Evolutionary conservation across 148 eudicot species (phyloP), one percentile per base, ranked within the genome.

Genomic region (Nyssa sinensis): DNA sequence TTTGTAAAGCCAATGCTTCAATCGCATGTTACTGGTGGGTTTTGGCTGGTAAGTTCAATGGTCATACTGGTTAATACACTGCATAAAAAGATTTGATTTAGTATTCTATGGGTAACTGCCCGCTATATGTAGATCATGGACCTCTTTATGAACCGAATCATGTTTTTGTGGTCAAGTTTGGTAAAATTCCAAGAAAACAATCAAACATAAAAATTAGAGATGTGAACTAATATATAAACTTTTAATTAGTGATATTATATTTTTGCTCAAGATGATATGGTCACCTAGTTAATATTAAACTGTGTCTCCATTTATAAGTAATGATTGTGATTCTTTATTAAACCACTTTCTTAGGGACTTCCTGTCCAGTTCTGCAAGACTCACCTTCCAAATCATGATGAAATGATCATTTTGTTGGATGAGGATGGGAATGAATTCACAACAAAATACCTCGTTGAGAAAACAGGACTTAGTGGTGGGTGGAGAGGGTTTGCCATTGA

Each of bases 1-100:
- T 93, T 86, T 74, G 84, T 90, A 37, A 93, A 87, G 65, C 85
- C 98, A 33, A 93, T 93, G 98, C 96, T 93, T 75, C 96, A 88
- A 28, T 93, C 98, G 17, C 98, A 93, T 82, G 96, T 93, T 24
- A 82, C 90, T 27, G 92, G 91, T 21, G 96, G 98, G 17, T 93
- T 90, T 85, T 93, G 93, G 93, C 72, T 89, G 88, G 93, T 89
- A 69, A 73, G 85, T 75, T 71, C 32, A 5, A 10, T 5, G 53
- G n/a, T 11, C 34, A 16, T 13, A 10, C 61, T 10, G 16, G 25
- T 17, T 55, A 12, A 3, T 55, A 55, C 3, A 21, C 59, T n/a
- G 25, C 14, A 49, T 49, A 1, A 1, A 13, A 3, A 49, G 14
- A 12, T 55, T 55, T 19, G 17, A 55, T 37, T 4, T 37, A 37